Percentiles rank a stretch among this genome's conserved stretches.
These are phyloP conservation scores for Cercospora canescens DNA, from an alignment of 2,329 filamentous ascomycete species.

Conservation along the genomic window DNA sequence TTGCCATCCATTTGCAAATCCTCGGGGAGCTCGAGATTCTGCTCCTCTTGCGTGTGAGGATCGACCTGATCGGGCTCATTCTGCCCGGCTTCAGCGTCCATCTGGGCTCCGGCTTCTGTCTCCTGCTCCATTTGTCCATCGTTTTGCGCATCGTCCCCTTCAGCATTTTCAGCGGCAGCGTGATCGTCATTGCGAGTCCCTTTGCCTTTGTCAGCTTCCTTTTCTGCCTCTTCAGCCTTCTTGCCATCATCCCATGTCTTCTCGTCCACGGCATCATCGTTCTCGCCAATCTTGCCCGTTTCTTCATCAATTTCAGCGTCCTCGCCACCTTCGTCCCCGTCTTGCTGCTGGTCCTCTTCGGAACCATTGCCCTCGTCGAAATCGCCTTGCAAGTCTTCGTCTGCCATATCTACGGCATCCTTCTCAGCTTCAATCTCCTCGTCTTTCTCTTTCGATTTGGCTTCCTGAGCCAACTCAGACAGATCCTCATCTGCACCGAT, in stretches of 20 bases:
- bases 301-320: conserved; percentile 66
- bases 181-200: conserved; percentile 52
- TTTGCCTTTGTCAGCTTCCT: conserved; percentile 63
- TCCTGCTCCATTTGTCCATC: conserved; percentile 63
- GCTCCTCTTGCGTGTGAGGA: conserved; percentile 77
- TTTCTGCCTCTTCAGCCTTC: conserved; percentile 77
- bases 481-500: conserved; percentile 92
- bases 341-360: conserved; percentile 66
- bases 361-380: conserved; percentile 61
- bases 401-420: conserved; percentile 88
- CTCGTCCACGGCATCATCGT: conserved; percentile 90
- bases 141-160: conserved; percentile 44
- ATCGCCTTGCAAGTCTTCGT: conserved; percentile 88
- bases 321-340: conserved; percentile 47
- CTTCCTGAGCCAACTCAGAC: conserved; percentile 84
- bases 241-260: conserved; percentile 96
- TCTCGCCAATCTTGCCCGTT: conserved; percentile 77
- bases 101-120: conserved; percentile 39
- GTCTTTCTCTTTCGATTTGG: conserved; percentile 53
- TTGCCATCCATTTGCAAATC: conserved; percentile 81
- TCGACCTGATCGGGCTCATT: conserved; percentile 68
- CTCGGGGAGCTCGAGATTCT: conserved; percentile 80
- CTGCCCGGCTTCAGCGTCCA: conserved; percentile 64
- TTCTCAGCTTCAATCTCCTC: conserved; percentile 73
- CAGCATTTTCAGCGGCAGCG: conserved; percentile 44